These are phyloP conservation scores for Terfezia boudieri DNA, from an alignment of 495 filamentous ascomycete species.

Conservation along the genomic window DNA sequence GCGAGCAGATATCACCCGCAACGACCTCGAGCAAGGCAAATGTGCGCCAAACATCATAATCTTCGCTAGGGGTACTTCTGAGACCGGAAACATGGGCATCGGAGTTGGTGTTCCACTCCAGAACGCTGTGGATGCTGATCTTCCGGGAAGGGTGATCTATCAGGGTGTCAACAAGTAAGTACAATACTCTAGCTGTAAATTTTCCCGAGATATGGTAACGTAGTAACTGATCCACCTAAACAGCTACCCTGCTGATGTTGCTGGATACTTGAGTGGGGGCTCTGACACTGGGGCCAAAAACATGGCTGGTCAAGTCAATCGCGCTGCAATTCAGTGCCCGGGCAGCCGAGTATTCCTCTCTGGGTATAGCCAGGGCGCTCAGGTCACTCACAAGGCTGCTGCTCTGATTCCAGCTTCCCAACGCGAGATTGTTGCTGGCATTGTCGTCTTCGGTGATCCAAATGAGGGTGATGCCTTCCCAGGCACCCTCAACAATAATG, in stretches of 20 bases:
- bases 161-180: slow-evolving; percentile 13
- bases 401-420: slow-evolving; percentile 1
- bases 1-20: slow-evolving; percentile 5
- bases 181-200: too few species aligned
- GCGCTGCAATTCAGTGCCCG: slow-evolving; percentile 30
- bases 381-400: slow-evolving; percentile 13
- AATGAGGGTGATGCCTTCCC: slow-evolving; percentile 8
- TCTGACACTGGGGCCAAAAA: slow-evolving; percentile 24
- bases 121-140: background rate
- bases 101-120: slow-evolving; percentile 10
- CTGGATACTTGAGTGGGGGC: slow-evolving; percentile 27
- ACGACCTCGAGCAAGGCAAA: slow-evolving; percentile 5
- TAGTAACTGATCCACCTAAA: too few species aligned
- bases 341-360: slow-evolving; percentile 34
- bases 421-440: slow-evolving; percentile 5
- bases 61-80: slow-evolving; percentile 10
- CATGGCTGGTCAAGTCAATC: slow-evolving; percentile 29
- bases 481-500: slow-evolving; percentile 11
- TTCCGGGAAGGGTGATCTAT: slow-evolving; percentile 3
- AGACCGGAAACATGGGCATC: slow-evolving; percentile 13
- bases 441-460: slow-evolving; percentile 15
- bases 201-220: too few species aligned
- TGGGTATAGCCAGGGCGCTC: slow-evolving; percentile 10
- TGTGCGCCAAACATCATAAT: slow-evolving; percentile 10
- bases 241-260: slow-evolving; percentile 11